These are phyloP conservation scores for Selaginella moellendorffii DNA, from an alignment of 75 land plant genomes.

Conservation along the genomic window DNA sequence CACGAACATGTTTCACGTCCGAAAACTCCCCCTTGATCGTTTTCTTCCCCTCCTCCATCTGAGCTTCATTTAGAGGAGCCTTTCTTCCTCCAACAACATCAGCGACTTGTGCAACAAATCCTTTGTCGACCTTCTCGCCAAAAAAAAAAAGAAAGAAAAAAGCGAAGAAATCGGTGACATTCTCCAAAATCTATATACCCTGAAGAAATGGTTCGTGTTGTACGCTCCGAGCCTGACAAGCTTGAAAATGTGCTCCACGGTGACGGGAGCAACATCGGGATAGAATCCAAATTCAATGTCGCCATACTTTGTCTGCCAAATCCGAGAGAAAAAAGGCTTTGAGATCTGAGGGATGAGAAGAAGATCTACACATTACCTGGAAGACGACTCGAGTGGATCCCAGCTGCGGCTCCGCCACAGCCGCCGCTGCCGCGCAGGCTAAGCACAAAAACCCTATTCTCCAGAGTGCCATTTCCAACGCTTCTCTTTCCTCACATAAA, in stretches of 20 bases:
- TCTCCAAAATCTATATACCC: too few species aligned
- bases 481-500: background rate
- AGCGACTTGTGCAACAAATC: constrained; percentile 99
- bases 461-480: background rate
- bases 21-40: constrained; percentile 96
- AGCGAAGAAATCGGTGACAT: too few species aligned
- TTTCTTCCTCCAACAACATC: constrained; percentile 89
- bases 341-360: background rate
- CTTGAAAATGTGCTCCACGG: constrained; percentile 88
- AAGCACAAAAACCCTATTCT: background rate
- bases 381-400: background rate
- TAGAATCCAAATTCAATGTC: constrained; percentile 95
- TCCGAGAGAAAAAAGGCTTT: background rate
- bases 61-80: constrained; percentile 83
- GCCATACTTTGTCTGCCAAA: constrained; percentile 87
- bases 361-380: background rate
- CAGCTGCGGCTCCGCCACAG: background rate
- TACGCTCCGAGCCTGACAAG: constrained; percentile 86
- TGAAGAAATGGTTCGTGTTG: constrained; percentile 92
- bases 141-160: background rate
- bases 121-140: constrained; percentile 84
- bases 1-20: constrained; percentile 80
- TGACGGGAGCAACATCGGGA: constrained; percentile 76
- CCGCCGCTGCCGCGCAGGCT: background rate
- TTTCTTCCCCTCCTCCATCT: constrained; percentile 66